Evolutionary conservation across 176 grass and related monocot species (phyloP), one percentile per base, ranked within the genome.

Genomic region (Oryza officinalis): DNA sequence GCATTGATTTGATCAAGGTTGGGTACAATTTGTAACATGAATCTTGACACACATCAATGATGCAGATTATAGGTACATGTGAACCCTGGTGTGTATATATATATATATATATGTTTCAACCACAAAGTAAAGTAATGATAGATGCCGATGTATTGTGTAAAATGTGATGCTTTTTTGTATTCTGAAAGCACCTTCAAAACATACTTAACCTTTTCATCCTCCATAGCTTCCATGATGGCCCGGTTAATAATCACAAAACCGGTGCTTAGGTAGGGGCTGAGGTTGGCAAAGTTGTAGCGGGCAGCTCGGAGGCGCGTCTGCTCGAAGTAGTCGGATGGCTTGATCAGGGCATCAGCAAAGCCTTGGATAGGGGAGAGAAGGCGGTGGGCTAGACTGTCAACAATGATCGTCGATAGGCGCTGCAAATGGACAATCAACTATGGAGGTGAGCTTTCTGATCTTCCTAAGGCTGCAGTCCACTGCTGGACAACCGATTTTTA

Each of bases 221-320:
- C 80, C 83, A 92, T 38, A 33, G 84, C 70, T 67, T 92, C 86
- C 59, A 92, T 73, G 65, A 89, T 89, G 27, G 90, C 90, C 33
- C 33, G 87, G 80, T 92, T 92, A 20, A 82, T 88, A 20, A 83
- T 86, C 63, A 71, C 85, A 74, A 89, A 85, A 17, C 83, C 80
- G 25, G 77, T 76, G 20, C 78, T 77, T 17, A 92, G 22, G 70
- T 13, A 67, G 27, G 40, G 76, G 59, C 37, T 65, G 37, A 78
- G 41, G 60, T 3, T 46, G 44, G 12, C 59, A 14, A 68, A 80
- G 44, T 27, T 46, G 44, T 46, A 44, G 41, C 41, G 41, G 41
- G 41, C 41, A 44, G 41, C 41, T 12, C 10, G 41, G 41, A 44
- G 11, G 44, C 9, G 2, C 0, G 44, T 2, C 44, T 46, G 44